phyloP scores from a whole-genome alignment of 2,329 filamentous ascomycete genomes.

The Aspergillus sp. region DNA sequence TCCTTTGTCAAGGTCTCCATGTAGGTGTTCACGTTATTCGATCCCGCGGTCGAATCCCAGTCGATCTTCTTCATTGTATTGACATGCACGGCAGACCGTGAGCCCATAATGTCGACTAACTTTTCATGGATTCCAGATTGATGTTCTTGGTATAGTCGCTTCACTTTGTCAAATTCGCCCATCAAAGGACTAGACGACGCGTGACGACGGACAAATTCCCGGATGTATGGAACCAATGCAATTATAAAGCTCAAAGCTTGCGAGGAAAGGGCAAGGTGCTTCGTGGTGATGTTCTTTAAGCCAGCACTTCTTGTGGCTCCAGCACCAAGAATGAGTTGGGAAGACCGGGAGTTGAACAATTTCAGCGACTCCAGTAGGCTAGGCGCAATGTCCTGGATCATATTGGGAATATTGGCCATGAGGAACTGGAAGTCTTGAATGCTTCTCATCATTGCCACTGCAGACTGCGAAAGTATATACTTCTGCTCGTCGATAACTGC shows the following conservation, averaged over 20 bases:
- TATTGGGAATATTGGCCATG: constrained; percentile 78
- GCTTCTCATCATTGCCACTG: constrained; percentile 72
- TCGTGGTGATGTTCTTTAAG: constrained; percentile 92
- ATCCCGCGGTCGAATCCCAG: constrained; percentile 58
- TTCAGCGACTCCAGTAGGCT: constrained; percentile 82
- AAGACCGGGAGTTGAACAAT: constrained; percentile 91
- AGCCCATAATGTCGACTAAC: constrained; percentile 85
- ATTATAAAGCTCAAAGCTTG: constrained; percentile 86
- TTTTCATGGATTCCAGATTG: constrained; percentile 90
- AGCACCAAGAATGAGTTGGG: constrained; percentile 92
- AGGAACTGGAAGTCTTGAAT: constrained; percentile 80
- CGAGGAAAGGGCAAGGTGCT: constrained; percentile 85
- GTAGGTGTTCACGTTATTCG: constrained; percentile 58
- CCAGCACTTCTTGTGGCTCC: constrained; percentile 85
- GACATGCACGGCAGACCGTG: constrained; percentile 67
- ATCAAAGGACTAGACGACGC: constrained; percentile 55
- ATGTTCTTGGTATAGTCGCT: constrained; percentile 79
- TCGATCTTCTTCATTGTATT: constrained; percentile 69
- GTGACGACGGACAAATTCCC: constrained; percentile 85
- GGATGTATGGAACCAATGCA: constrained; percentile 79
- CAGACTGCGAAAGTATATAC: constrained; percentile 81
- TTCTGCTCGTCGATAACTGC: constrained; percentile 79
- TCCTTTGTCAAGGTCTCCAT: constrained; percentile 87
- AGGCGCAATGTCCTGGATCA: constrained; percentile 76
- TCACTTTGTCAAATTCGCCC: constrained; percentile 83